Conservation (phyloP, 2,329 filamentous ascomycete genomes). For the Tolypocladium ophioglossoides region DNA sequence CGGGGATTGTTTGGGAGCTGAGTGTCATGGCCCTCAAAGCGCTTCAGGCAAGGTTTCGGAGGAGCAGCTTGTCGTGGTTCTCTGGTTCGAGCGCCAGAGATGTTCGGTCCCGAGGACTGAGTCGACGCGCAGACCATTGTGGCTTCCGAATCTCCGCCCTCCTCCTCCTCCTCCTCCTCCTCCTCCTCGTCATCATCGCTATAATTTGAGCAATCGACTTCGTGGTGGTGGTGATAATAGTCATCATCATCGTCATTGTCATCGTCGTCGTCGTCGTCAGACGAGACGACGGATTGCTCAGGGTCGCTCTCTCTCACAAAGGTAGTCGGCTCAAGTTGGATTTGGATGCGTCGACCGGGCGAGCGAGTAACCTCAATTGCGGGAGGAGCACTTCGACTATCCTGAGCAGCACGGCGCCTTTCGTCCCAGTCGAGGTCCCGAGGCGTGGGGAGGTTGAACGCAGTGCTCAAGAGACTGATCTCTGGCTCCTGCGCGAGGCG, state of each 20-base stretch:
- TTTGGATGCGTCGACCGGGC: not conserved
- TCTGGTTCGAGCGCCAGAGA: not conserved
- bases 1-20: not conserved
- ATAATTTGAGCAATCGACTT: not conserved
- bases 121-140: not conserved
- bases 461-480: conserved; percentile 8
- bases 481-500: conserved; percentile 2
- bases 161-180: not conserved
- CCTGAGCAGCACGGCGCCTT: not conserved
- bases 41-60: not conserved
- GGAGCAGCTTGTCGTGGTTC: not conserved
- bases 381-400: not conserved
- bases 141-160: not conserved
- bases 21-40: not conserved
- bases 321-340: not conserved
- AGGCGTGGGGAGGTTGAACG: conserved; percentile 10
- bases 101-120: not conserved
- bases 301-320: not conserved
- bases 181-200: not conserved
- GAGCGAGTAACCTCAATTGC: not conserved
- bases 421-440: conserved; percentile 6
- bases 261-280: not conserved
- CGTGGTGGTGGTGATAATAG: no score
- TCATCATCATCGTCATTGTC: not conserved
- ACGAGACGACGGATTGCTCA: not conserved